A percentile compares a stretch with the other conserved stretches of the same genome.
phyloP scores from a whole-genome alignment of 106 monocot species.

The Allium fistulosum region DNA sequence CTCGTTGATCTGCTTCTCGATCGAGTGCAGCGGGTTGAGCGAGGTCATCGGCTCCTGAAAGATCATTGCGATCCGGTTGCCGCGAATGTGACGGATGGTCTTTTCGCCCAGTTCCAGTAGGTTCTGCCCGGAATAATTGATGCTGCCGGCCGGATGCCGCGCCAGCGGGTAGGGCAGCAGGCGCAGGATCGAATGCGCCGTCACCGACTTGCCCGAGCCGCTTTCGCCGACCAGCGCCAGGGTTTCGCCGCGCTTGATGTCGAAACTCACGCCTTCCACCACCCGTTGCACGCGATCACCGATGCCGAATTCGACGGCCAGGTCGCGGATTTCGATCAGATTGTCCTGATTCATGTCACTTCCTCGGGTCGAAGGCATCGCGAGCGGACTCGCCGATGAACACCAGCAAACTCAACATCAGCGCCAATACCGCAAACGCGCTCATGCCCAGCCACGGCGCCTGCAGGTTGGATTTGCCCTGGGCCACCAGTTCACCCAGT shows the following conservation, averaged over 20 bases:
- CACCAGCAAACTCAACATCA: too few species aligned
- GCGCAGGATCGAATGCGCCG: neutral
- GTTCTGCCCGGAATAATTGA: neutral
- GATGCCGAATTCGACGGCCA: neutral
- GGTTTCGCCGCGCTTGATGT: neutral
- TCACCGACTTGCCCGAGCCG: neutral
- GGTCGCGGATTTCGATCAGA: too few species aligned
- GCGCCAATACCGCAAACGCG: too few species aligned
- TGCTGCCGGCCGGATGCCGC: neutral
- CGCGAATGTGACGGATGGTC: neutral
- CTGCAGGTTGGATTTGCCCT: too few species aligned
- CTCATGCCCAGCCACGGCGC: too few species aligned
- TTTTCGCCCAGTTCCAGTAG: neutral
- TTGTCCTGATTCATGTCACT: too few species aligned
- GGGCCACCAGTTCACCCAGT: too few species aligned
- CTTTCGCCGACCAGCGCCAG: neutral
- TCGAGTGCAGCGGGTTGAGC: neutral
- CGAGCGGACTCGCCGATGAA: too few species aligned
- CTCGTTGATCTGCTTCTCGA: neutral
- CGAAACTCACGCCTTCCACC: neutral
- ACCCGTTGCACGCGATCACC: neutral
- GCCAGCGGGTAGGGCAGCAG: neutral
- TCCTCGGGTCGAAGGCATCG: too few species aligned
- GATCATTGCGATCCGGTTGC: neutral
- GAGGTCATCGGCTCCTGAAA: too few species aligned